Base-by-base conservation (phyloP, 208 protist species). In the Leishmania tropica region DNA sequence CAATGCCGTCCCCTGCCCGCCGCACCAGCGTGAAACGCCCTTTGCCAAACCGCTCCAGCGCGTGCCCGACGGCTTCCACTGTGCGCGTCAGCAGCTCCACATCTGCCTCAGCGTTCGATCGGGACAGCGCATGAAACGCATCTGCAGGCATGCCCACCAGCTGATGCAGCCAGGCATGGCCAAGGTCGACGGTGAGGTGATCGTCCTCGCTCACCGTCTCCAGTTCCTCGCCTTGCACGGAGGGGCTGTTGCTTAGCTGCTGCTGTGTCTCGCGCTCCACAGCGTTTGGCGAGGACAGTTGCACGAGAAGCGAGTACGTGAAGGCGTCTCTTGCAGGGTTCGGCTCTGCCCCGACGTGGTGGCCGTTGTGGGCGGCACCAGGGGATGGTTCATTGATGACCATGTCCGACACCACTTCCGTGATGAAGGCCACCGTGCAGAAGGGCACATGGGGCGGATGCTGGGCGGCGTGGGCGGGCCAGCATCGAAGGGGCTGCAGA, bases 341-440 rank as follows among this genome's bases (percentile, higher is more conserved):
- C 42, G 24, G 67, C 8, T 24, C 35, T 35, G 37, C 11, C 42
- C 48, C 37, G 62, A n/a, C 37, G 60, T 75, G 53, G 21, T 54
- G 47, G 10, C 19, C 10, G 54, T 10, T 35, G 45, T 45, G 37
- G 40, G 68, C 37, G 54, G 60, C 42, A 53, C 47, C 48, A 78
- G 74, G 70, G 45, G 45, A 19, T 74, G 70, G 7, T 54, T 93
- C 89, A 76, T 90, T 87, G 74, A 94, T 90, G 17, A 91, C 77
- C 78, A 94, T 84, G 62, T 94, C 90, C 1, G 88, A 92, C 6
- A 90, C 83, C 17, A 94, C 90, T n/a, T 87, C 86, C 13, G 83
- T 87, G 80, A 94, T 90, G 79, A 92, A 89, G 70, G 87, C 88
- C 13, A 84, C 72, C 0, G 90, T 94, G 75, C 60, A 48, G 64